Percentiles rank a stretch among this genome's conserved stretches.
Evolutionary conservation across 179 eudicot species (phyloP).

Genomic region (Beta corolliflora): DNA sequence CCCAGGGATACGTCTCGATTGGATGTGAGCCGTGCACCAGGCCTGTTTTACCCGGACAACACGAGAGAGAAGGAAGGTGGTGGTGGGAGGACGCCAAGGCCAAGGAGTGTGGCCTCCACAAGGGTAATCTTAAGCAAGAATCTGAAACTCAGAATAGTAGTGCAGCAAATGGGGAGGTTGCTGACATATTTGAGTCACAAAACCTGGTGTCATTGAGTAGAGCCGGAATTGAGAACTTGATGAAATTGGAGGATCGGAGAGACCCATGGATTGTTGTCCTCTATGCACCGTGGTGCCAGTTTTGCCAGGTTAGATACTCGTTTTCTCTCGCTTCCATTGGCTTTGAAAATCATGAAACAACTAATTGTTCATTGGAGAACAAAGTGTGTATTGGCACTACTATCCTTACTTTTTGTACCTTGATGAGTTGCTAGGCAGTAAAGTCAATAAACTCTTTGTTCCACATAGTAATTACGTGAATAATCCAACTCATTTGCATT

Average conservation of each 20-base stretch:
- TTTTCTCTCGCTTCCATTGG: not conserved
- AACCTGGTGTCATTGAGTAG: conserved; percentile 63
- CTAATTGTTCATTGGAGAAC: too few species aligned
- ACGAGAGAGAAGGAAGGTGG: conserved; percentile 98
- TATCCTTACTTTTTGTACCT: too few species aligned
- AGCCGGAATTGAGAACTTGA: conserved; percentile 76
- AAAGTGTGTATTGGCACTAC: too few species aligned
- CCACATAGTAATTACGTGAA: too few species aligned
- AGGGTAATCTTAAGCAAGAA: conserved; percentile 79
- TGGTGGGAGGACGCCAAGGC: conserved; percentile 99
- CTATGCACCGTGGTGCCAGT: conserved; percentile 97
- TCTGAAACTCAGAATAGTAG: conserved; percentile 40
- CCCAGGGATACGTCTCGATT: conserved; percentile 81
- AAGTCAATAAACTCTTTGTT: too few species aligned
- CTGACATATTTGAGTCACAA: conserved; percentile 60
- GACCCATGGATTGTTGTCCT: conserved; percentile 92
- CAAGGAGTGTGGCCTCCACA: conserved; percentile 97
- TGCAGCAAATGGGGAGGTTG: conserved; percentile 45
- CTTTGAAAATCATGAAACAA: too few species aligned
- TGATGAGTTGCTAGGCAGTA: too few species aligned
- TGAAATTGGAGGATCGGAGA: conserved; percentile 58
- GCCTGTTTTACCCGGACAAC: conserved; percentile 90
- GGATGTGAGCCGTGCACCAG: conserved; percentile 98
- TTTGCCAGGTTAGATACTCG: conserved; percentile 65
- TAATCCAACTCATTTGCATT: not conserved